Base-by-base conservation (phyloP, 139 green algal genomes). In the Penium margaritaceum region DNA sequence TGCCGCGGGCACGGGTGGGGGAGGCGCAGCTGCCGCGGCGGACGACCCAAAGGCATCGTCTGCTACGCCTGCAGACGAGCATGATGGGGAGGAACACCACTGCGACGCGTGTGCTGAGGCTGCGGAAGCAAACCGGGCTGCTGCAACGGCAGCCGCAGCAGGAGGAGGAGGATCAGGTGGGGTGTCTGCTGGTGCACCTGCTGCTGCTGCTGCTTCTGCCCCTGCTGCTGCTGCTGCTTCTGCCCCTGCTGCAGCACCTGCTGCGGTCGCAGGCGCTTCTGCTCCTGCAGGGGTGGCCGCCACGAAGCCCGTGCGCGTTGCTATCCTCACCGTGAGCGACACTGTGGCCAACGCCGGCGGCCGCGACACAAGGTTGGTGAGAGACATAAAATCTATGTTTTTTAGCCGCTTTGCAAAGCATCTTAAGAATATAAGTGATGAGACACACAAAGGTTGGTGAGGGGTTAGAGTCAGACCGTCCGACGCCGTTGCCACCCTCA, bases 281-380 rank as follows among this genome's bases (percentile, higher is more conserved):
- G 0, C 51, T 60, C 6, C 51, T 9, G 2, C 21, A 33, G n/a
- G 24, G 12, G 51, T 24, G 29, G 51, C 51, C 15, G 29, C 51
- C 17, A 66, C 33, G 34, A 30, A n/a, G n/a, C 21, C 30, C 30
- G 74, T 81, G 33, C 66, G 68, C 7, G 75, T 77, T 43, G 75
- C 47, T 2, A 38, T 82, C 3, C 51, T 82, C 17, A 82, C 75
- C 19, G 75, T 82, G 21, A 79, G 68, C 34, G 75, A 82, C 34
- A 82, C 75, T 4, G 75, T 82, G 67, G 53, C 75, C 3, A 7
- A 15, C 15, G 68, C 69, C 5, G 2, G 37, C 5, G 75, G 69
- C n/a, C 12, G 54, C 17, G 75, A 82, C 39, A 62, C 44, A 12
- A 70, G 74, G 72, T 78, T 51, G 7, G 46, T n/a, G n/a, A n/a